Base-by-base conservation (phyloP, 495 filamentous ascomycete genomes). In the Lichenothelia convexa region DNA sequence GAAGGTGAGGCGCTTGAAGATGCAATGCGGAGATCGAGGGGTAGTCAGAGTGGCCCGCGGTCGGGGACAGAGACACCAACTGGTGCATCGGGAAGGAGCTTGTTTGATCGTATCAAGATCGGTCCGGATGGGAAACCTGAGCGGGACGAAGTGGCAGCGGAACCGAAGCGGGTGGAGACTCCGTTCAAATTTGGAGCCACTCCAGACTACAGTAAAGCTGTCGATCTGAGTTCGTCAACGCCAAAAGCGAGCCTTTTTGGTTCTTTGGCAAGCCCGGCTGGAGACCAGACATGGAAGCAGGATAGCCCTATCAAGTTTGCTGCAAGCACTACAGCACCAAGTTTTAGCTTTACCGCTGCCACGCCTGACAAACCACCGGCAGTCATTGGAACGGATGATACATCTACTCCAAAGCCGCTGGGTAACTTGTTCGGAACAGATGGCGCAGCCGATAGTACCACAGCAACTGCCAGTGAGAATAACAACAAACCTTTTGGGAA, bases 221-320 rank as follows among this genome's bases (percentile, higher is more conserved):
- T 29, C 24, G 24, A 29, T 29, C 15, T 2, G 9, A 13, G 24
- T 13, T 29, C 24, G 24, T 11, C 24, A 11, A 29, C 24, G 24
- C 24, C 24, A 29, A 18, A 33, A 38, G 9, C 2, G 15, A 2
- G 9, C 9, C 15, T 13, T 29, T 29, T 13, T 9, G 24, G 9
- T 29, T 29, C 22, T 9, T 15, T 2, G 9, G 18, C 3, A 32
- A 21, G 17, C 19, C 19, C 37, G 7, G 36, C 32, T 13, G 45
- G 43, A 12, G 36, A 47, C 17, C 24, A 44, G 3, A 45, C 49
- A 7, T 49, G 42, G 40, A 45, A 42, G 1, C 40, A 29, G 1
- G 43, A 39, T 21, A 49, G 40, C 8, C 49, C 46, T 8, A 46
- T 52, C 43, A 46, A 47, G 24, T 49, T 49, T 31, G 21, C 21